A percentile compares a stretch with the other conserved stretches of the same genome.
phyloP scores from a whole-genome alignment of 192 early-diverging fungal genomes.

The Backusella liffmaniae region DNA sequence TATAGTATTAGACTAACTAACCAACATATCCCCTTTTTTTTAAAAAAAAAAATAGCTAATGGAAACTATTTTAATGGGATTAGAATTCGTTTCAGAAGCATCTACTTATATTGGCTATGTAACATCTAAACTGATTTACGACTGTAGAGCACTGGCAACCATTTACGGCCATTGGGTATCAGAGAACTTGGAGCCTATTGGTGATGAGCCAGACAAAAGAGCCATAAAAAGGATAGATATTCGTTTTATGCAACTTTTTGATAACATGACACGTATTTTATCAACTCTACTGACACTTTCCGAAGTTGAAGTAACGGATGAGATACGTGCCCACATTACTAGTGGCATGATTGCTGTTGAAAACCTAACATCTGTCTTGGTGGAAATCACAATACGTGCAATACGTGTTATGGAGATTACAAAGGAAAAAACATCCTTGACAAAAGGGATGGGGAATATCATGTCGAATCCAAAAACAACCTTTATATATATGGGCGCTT shows the following conservation, averaged over 20 bases:
- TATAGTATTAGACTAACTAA: neutral
- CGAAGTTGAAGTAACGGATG: neutral
- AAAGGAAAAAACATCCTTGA: constrained; percentile 4
- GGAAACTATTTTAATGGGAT: constrained; percentile 15
- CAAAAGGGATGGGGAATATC: constrained; percentile 21
- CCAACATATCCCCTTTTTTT: neutral
- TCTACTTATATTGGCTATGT: constrained; percentile 14
- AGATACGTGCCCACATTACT: neutral
- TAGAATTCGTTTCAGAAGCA: constrained; percentile 21
- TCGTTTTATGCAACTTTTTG: constrained; percentile 24
- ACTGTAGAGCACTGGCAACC: constrained; percentile 6
- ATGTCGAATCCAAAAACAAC: constrained; percentile 26
- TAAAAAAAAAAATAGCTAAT: constrained; percentile 12
- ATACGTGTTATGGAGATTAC: constrained; percentile 29
- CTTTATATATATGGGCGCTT: constrained; percentile 35
- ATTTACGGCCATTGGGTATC: constrained; percentile 27
- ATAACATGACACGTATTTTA: constrained; percentile 11
- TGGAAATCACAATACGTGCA: constrained; percentile 30
- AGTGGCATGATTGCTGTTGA: constrained; percentile 6
- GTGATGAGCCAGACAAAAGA: neutral
- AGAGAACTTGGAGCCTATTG: constrained; percentile 12
- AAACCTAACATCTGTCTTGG: constrained; percentile 15
- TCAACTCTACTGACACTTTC: neutral
- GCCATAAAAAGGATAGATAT: constrained; percentile 14
- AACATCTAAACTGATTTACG: constrained; percentile 10